Base-by-base conservation (phyloP, 495 filamentous ascomycete species). In the Xylaria venustula region DNA sequence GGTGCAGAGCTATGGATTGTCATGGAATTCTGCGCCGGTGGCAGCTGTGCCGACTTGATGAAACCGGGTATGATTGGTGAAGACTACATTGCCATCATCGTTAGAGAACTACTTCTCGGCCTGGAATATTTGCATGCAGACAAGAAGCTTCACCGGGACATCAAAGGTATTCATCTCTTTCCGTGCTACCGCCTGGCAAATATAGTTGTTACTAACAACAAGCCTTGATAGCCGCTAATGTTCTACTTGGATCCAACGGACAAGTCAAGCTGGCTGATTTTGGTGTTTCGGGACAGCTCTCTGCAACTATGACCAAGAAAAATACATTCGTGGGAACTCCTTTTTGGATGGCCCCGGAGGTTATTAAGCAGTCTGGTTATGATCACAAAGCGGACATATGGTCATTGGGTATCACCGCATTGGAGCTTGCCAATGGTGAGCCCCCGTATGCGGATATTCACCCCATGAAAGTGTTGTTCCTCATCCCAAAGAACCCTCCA, bases 301-400 rank as follows among this genome's bases (percentile, higher is more conserved):
- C 93, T 22, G 91, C 92, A 1, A 97, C 94, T n/a, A 98, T 97
- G 90, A 97, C 95, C 23, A 96, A 97, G 77, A 97, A 97, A 74
- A 98, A 98, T 69, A 98, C 94, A 0, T 98, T 98, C 71, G 94
- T 98, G 22, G 94, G 94, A 14, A 98, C 94, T 2, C 94, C 94
- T 0, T 98, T 97, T 75, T 98, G 94, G 94, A 98, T 98, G 94
- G 94, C 94, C 4, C 94, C 94, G 8, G 94, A 98, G 73, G 94
- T 98, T 30, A 98, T 98, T 74, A 96, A 96, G 78, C 92, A 96
- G 71, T 94, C 91, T 52, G 94, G 94, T 41, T 98, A 98, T 74
- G 93, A 97, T 67, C 92, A 96, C 76, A 98, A 98, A 77, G 95
- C 94, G 6, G 94, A 98, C 70, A 96, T 98, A 58, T 98, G 94